Evolutionary conservation across 768 basidiomycete genomes (phyloP).

Genomic region (Pisolithus microcarpus): DNA sequence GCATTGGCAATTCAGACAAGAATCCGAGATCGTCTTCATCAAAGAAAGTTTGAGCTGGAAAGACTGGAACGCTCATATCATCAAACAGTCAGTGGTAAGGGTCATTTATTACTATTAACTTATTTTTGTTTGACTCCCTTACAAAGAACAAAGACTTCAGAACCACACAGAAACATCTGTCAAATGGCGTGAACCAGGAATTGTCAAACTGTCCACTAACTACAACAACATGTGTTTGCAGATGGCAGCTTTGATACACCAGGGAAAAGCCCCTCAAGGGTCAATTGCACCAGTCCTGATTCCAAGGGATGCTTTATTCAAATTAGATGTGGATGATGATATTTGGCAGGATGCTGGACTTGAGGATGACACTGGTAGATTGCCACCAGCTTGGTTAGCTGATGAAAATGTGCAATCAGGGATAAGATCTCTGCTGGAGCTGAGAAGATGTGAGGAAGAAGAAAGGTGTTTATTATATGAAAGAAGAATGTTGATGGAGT

Average conservation of each 20-base stretch:
- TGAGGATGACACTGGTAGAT: too few relatives aligned
- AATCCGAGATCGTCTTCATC: too few relatives aligned
- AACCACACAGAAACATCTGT: constrained; percentile 21
- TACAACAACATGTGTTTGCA: constrained; percentile 26
- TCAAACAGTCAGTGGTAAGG: too few relatives aligned
- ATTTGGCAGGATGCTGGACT: too few relatives aligned
- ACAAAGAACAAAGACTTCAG: constrained; percentile 19
- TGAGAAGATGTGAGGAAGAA: constrained; percentile 25
- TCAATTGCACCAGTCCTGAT: constrained; percentile 14
- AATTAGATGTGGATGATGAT: too few relatives aligned
- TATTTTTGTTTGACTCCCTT: not conserved
- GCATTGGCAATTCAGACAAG: too few relatives aligned
- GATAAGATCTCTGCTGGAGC: constrained; percentile 12
- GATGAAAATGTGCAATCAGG: constrained; percentile 13
- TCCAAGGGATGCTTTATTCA: too few relatives aligned
- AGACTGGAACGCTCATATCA: too few relatives aligned
- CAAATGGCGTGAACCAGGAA: constrained; percentile 21
- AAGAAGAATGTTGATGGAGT: constrained; percentile 15
- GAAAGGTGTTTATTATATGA: constrained; percentile 11
- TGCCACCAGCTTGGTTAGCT: not conserved
- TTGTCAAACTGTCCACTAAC: constrained; percentile 13
- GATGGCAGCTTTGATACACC: constrained; percentile 14
- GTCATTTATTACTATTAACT: not conserved
- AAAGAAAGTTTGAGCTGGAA: too few relatives aligned
- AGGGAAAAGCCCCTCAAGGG: constrained; percentile 15